phyloP scores from a whole-genome alignment of 495 filamentous ascomycete species.

The Rusavskia elegans region DNA sequence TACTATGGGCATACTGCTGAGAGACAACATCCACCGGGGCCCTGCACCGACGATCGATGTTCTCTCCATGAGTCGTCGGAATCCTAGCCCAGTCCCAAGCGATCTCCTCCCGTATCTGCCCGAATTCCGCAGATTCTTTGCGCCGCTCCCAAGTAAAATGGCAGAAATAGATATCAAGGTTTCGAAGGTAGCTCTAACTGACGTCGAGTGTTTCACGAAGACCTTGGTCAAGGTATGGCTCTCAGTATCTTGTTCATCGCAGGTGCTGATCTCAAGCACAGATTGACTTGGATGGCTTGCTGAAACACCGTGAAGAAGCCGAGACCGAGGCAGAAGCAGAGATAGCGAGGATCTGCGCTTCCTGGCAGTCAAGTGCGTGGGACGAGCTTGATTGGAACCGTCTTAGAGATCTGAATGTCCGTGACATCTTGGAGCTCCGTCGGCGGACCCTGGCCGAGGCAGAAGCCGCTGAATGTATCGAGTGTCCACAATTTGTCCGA shows the following conservation, averaged over 20 bases:
- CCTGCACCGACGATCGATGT: slow-evolving; percentile 53
- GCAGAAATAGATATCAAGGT: slow-evolving; percentile 49
- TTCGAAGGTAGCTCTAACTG: slow-evolving; percentile 46
- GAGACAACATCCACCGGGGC: slow-evolving; percentile 49
- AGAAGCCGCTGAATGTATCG: slow-evolving; percentile 38
- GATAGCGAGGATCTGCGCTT: slow-evolving; percentile 41
- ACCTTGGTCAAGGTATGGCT: slow-evolving; percentile 47
- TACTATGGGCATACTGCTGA: slow-evolving; percentile 63
- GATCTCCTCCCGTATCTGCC: slow-evolving; percentile 70
- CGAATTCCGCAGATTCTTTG: slow-evolving; percentile 42
- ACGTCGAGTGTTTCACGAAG: slow-evolving; percentile 69
- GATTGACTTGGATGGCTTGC: slow-evolving; percentile 15
- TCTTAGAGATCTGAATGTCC: slow-evolving; percentile 61
- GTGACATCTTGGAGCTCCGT: slow-evolving; percentile 56
- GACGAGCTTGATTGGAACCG: slow-evolving; percentile 70
- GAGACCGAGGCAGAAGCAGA: slow-evolving; percentile 39
- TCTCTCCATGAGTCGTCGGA: slow-evolving; percentile 51
- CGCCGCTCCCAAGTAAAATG: slow-evolving; percentile 34
- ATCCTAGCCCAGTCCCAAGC: slow-evolving; percentile 49
- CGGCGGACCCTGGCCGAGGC: slow-evolving; percentile 38
- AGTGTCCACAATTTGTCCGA: slow-evolving; percentile 64
- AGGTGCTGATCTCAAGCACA: slow-evolving; percentile 4
- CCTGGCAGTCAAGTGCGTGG: slow-evolving; percentile 63
- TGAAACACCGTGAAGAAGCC: slow-evolving; percentile 17
- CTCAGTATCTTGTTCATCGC: slow-evolving; percentile 16